Conservation (phyloP, 306 rosid species). For the Nissolia schottii region DNA sequence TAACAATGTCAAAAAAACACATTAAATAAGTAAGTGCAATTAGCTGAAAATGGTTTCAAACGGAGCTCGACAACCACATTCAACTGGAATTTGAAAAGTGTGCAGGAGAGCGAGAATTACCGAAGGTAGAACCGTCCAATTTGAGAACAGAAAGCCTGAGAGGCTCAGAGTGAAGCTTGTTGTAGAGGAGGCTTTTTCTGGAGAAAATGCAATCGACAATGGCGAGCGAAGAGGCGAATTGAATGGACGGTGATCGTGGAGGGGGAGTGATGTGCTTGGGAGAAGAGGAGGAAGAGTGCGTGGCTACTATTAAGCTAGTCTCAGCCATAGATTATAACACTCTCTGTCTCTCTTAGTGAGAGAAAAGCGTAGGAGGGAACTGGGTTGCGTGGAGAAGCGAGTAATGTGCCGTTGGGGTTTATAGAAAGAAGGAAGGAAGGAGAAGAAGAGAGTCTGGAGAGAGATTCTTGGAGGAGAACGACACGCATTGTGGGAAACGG, state of each 20-base stretch:
- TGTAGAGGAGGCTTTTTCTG: slow-evolving; percentile 40
- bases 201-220: slow-evolving; percentile 39
- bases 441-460: background rate
- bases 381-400: background rate
- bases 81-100: background rate
- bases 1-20: background rate
- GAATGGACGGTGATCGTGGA: slow-evolving; percentile 30
- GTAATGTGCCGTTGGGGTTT: background rate
- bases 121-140: slow-evolving; percentile 73
- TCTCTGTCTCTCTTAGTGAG: background rate
- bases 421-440: background rate
- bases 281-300: slow-evolving; percentile 9
- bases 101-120: slow-evolving; percentile 12
- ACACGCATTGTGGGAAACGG: slow-evolving; percentile 46
- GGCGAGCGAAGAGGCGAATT: slow-evolving; percentile 33
- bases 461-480: slow-evolving; percentile 44
- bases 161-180: slow-evolving; percentile 61
- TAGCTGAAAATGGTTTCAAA: background rate
- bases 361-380: background rate
- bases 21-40: background rate
- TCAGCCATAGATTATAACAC: slow-evolving; percentile 19
- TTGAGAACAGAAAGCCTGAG: slow-evolving; percentile 79
- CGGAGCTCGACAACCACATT: background rate
- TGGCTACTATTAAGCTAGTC: background rate
- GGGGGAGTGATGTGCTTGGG: slow-evolving; percentile 23